Percentiles rank a stretch among this genome's conserved stretches.
These are phyloP conservation scores for Ramaria rubella DNA, from an alignment of 768 basidiomycete species.

Conservation along the genomic window DNA sequence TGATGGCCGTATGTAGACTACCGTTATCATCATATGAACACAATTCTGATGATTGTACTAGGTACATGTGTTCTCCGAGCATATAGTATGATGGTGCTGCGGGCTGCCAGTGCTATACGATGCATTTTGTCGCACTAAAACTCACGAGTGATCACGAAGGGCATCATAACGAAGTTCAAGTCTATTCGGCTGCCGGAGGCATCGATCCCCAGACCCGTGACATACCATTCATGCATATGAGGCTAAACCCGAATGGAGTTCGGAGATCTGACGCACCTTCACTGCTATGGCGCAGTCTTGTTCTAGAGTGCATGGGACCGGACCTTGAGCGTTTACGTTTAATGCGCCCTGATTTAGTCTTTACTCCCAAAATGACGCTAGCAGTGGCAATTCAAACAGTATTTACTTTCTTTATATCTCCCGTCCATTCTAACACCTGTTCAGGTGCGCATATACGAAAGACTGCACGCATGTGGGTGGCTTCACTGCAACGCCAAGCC, in stretches of 20 bases:
- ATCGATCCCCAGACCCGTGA: not conserved
- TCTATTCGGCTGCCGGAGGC: too few species aligned
- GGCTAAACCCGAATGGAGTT: not conserved
- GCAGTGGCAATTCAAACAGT: not conserved
- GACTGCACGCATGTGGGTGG: not conserved
- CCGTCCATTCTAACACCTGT: not conserved
- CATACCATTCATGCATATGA: not conserved
- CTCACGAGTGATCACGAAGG: too few species aligned
- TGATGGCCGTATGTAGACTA: not conserved
- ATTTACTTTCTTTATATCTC: not conserved
- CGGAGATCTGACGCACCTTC: not conserved
- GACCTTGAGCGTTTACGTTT: not conserved
- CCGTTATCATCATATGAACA: not conserved
- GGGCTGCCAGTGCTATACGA: too few species aligned
- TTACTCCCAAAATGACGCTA: not conserved
- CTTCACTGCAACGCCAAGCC: not conserved
- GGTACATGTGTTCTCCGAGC: not conserved
- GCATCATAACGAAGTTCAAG: too few species aligned
- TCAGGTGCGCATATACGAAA: not conserved
- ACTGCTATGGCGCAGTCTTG: not conserved
- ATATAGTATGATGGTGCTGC: not conserved
- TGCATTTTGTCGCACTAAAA: too few species aligned
- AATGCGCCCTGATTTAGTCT: not conserved
- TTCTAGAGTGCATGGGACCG: not conserved
- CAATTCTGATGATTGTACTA: not conserved